A percentile compares a stretch with the other conserved stretches of the same genome.
phyloP scores from a whole-genome alignment of 139 green algal genomes.

The Chlamydomonas applanata region DNA sequence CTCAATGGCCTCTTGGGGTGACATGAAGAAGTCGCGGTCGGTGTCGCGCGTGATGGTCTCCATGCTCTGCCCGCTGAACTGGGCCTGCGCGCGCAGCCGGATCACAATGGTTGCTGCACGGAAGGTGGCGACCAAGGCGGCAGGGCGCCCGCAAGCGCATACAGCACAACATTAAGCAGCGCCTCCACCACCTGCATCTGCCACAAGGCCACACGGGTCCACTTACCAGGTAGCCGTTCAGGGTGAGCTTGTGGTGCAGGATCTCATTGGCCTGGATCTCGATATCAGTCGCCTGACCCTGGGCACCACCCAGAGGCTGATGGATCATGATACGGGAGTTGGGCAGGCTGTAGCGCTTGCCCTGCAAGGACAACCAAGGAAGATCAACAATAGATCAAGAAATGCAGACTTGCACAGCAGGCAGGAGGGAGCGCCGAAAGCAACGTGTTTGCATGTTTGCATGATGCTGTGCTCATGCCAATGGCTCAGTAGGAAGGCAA shows the following conservation, averaged over 20 bases:
- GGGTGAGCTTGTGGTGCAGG: slow-evolving; percentile 98
- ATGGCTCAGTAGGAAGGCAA: background rate
- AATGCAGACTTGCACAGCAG: too few relatives aligned
- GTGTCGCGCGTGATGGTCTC: slow-evolving; percentile 95
- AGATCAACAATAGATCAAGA: too few relatives aligned
- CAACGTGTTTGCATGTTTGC: too few relatives aligned
- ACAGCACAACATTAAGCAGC: background rate
- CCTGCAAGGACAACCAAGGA: too few relatives aligned
- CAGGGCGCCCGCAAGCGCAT: background rate
- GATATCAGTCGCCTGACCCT: slow-evolving; percentile 99
- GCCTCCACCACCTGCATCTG: background rate
- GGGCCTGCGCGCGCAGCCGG: slow-evolving; percentile 46
- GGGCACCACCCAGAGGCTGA: slow-evolving; percentile 96
- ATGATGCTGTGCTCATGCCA: too few relatives aligned
- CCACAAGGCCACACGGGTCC: background rate
- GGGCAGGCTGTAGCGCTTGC: slow-evolving; percentile 95
- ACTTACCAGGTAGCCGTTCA: slow-evolving; percentile 94
- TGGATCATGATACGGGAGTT: slow-evolving; percentile 99
- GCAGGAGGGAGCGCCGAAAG: too few relatives aligned
- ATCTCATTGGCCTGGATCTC: slow-evolving; percentile 99
- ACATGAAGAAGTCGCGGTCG: slow-evolving; percentile 99
- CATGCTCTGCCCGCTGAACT: slow-evolving; percentile 95
- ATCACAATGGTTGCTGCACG: background rate
- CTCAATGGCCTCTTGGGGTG: slow-evolving; percentile 91
- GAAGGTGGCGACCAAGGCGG: background rate